phyloP scores from a whole-genome alignment of 805 yeast genomes.

The Monosporozyma solicola region DNA sequence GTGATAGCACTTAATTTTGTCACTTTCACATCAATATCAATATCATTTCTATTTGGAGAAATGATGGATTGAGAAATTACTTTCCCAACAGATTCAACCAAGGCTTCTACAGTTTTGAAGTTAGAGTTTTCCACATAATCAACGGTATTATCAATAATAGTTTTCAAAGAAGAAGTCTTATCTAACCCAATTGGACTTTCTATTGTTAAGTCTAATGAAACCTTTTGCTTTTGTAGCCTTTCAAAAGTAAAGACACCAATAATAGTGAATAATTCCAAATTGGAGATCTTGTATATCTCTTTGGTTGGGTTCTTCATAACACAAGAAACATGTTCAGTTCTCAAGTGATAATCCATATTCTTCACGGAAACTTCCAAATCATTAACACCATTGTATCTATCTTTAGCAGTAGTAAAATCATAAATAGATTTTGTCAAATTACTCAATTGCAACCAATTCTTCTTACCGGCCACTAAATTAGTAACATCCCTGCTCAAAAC shows the following conservation, averaged over 20 bases:
- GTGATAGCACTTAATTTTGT: constrained; percentile 85
- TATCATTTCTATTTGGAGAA: not conserved
- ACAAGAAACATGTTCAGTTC: constrained; percentile 25
- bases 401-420: constrained; percentile 34
- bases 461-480: constrained; percentile 36
- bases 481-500: constrained; percentile 62
- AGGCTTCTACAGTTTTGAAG: constrained; percentile 89
- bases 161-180: constrained; percentile 20
- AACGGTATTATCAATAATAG: constrained; percentile 42
- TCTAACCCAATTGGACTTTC: constrained; percentile 29
- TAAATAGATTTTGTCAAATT: constrained; percentile 41
- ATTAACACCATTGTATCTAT: constrained; percentile 16
- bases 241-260: constrained; percentile 94
- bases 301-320: constrained; percentile 2
- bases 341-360: constrained; percentile 22
- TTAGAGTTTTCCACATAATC: constrained; percentile 65
- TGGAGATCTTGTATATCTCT: constrained; percentile 35
- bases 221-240: constrained; percentile 69
- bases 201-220: constrained; percentile 47
- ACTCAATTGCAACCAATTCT: constrained; percentile 30
- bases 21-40: constrained; percentile 42
- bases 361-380: constrained; percentile 12
- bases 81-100: constrained; percentile 65
- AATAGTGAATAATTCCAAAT: constrained; percentile 56
- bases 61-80: constrained; percentile 37